These are phyloP conservation scores for Alternaria dauci DNA, from an alignment of 2,329 filamentous ascomycete species.

Conservation along the genomic window DNA sequence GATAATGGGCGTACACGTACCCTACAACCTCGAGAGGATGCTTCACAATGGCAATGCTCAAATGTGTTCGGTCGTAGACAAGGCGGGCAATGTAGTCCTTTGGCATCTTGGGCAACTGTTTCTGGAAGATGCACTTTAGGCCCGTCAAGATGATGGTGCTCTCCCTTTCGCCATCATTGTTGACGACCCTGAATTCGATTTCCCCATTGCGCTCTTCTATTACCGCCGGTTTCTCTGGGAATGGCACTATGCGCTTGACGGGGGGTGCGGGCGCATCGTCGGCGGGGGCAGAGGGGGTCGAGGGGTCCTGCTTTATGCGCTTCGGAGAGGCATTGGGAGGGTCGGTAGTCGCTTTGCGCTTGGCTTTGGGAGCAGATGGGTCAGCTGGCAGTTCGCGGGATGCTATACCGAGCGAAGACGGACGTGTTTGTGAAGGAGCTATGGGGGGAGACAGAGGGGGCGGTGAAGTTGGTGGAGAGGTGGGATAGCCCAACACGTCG, in stretches of 20 bases:
- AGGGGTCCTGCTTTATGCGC: conserved; percentile 56
- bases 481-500: conserved; percentile 31
- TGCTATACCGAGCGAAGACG: conserved; percentile 19
- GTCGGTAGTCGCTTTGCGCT: conserved; percentile 79
- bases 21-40: conserved; percentile 91
- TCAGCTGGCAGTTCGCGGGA: conserved; percentile 27
- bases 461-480: conserved; percentile 23
- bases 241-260: conserved; percentile 74
- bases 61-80: conserved; percentile 94
- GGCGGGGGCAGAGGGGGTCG: conserved; percentile 41
- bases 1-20: conserved; percentile 46
- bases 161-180: conserved; percentile 89
- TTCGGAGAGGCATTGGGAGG: conserved; percentile 69
- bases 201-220: conserved; percentile 92
- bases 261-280: conserved; percentile 50
- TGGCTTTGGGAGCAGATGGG: conserved; percentile 51
- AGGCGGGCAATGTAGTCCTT: conserved; percentile 98
- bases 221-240: conserved; percentile 92
- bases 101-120: conserved; percentile 98
- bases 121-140: conserved; percentile 97
- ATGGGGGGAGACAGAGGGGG: not conserved
- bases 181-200: conserved; percentile 97
- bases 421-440: conserved; percentile 2
- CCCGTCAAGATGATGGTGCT: conserved; percentile 94
- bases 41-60: conserved; percentile 97